phyloP scores from a whole-genome alignment of 768 basidiomycete species.

The Filobasidium wieringae region DNA sequence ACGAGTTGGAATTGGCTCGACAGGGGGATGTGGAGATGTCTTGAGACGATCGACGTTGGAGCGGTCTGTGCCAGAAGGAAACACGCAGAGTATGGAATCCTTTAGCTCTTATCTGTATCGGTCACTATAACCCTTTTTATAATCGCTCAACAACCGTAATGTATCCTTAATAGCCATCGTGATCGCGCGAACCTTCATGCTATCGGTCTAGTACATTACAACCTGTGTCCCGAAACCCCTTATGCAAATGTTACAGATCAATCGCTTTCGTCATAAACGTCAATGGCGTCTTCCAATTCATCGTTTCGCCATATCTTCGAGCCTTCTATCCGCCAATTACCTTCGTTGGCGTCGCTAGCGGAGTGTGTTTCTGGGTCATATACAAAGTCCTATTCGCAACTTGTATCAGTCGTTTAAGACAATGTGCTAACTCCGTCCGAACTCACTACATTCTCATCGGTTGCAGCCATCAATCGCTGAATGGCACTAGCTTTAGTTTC shows the following conservation, averaged over 20 bases:
- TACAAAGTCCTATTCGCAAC: background rate
- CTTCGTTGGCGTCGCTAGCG: too few species aligned
- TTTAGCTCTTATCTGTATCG: background rate
- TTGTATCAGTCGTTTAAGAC: background rate
- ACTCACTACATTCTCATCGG: constrained; percentile 7
- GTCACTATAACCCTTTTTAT: too few species aligned
- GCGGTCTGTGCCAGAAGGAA: too few species aligned
- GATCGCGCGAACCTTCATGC: too few species aligned
- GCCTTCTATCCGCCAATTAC: background rate
- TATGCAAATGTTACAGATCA: background rate
- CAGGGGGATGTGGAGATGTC: constrained; percentile 3
- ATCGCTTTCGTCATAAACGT: background rate
- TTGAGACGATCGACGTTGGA: too few species aligned
- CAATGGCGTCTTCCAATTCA: background rate
- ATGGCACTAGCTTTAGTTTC: background rate
- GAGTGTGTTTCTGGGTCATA: background rate
- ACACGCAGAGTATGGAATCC: background rate
- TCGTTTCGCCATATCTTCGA: background rate
- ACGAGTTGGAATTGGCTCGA: background rate
- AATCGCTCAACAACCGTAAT: background rate
- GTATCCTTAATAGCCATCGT: background rate
- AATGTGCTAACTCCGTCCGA: background rate
- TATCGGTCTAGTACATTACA: too few species aligned
- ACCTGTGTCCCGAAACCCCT: background rate
- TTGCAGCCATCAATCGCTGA: constrained; percentile 7